A percentile compares a stretch with the other conserved stretches of the same genome.
Evolutionary conservation across 2,329 filamentous ascomycete species (phyloP).

Genomic region (Byssochlamys sp.): DNA sequence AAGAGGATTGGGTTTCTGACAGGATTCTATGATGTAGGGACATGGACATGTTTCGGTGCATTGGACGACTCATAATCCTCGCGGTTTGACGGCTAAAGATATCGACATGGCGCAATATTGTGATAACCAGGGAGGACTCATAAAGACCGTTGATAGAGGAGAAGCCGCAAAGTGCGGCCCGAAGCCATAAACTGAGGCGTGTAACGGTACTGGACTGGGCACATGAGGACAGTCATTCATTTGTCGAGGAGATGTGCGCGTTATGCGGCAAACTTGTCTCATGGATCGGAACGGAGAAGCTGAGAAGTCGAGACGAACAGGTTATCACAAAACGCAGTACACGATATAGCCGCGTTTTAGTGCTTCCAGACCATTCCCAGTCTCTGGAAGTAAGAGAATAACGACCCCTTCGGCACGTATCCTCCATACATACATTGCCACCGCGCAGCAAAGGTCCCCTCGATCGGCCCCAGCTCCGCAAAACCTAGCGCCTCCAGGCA

Average conservation of each 20-base stretch:
- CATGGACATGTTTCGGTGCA: slow-evolving; percentile 9
- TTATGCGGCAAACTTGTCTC: too few species aligned
- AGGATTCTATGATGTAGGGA: slow-evolving; percentile 5
- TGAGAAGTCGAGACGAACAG: too few species aligned
- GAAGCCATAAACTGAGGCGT: neutral
- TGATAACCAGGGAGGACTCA: slow-evolving; percentile 10
- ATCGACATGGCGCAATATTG: slow-evolving; percentile 13
- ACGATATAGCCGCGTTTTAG: neutral
- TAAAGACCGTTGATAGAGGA: slow-evolving; percentile 10
- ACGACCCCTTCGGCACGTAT: slow-evolving; percentile 30
- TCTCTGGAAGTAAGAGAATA: slow-evolving; percentile 36
- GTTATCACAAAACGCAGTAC: too few species aligned
- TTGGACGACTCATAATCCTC: slow-evolving; percentile 14
- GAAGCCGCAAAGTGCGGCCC: slow-evolving; percentile 2
- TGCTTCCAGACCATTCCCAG: slow-evolving; percentile 29
- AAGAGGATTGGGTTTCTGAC: neutral
- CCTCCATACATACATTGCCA: slow-evolving; percentile 33
- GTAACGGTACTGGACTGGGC: too few species aligned
- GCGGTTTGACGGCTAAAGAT: slow-evolving; percentile 12
- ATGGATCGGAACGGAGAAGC: too few species aligned
- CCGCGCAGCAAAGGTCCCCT: slow-evolving; percentile 29
- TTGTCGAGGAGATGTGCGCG: too few species aligned
- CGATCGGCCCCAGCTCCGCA: slow-evolving; percentile 15
- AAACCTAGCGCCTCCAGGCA: slow-evolving; percentile 19
- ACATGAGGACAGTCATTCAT: too few species aligned